phyloP scores from a whole-genome alignment of 2,329 filamentous ascomycete genomes.

The Hortaea sp. region DNA sequence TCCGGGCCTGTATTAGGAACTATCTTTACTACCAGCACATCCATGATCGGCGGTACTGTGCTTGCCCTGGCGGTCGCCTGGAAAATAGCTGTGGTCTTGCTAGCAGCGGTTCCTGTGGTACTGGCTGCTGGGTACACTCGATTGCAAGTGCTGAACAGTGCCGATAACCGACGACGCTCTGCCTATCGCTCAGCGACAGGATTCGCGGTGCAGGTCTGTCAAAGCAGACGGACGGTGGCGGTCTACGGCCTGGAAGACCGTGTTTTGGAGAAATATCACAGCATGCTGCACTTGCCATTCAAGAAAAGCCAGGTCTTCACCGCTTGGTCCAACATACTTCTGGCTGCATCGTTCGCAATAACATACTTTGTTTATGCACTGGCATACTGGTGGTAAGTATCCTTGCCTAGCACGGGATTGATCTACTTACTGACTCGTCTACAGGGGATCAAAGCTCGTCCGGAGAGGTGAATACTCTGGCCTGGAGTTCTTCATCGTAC shows the following conservation, averaged over 20 bases:
- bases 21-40: conserved; percentile 39
- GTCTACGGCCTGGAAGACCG: conserved; percentile 33
- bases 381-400: conserved; percentile 37
- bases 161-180: conserved; percentile 53
- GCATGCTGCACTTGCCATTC: conserved; percentile 30
- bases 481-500: conserved; percentile 36
- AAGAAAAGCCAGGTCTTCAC: conserved; percentile 31
- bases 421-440: neutral
- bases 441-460: conserved; percentile 31
- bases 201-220: conserved; percentile 57
- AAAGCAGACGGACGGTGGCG: conserved; percentile 52
- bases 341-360: conserved; percentile 35
- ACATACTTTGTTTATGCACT: conserved; percentile 40
- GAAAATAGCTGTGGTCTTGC: conserved; percentile 41
- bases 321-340: conserved; percentile 30
- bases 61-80: conserved; percentile 40
- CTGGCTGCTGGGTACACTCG: conserved; percentile 36
- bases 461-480: conserved; percentile 32
- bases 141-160: conserved; percentile 42
- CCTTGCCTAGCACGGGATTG: too few species aligned
- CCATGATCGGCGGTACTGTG: conserved; percentile 38
- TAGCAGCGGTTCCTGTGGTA: conserved; percentile 41
- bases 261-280: conserved; percentile 28
- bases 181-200: conserved; percentile 55
- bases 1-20: conserved; percentile 42